Percentiles rank a stretch among this genome's conserved stretches.
Evolutionary conservation across 257 asterid species (phyloP).

Genomic region (Primulina tabacum): DNA sequence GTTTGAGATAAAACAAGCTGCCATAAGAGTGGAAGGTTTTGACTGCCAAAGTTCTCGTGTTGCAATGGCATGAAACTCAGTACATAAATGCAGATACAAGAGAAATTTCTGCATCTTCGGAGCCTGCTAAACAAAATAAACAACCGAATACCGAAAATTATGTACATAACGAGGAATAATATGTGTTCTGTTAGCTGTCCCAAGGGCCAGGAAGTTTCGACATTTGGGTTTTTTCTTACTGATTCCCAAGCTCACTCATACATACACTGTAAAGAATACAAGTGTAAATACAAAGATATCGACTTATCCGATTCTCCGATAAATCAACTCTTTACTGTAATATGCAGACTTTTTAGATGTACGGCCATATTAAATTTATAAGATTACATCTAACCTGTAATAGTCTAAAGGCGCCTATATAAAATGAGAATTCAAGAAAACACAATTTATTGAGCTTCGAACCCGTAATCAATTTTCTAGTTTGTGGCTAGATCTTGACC

Average conservation of each 20-base stretch:
- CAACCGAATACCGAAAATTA: conserved; percentile 4
- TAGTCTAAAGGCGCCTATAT: not conserved
- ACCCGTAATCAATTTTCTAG: no score
- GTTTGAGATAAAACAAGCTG: conserved; percentile 35
- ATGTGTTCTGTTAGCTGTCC: not conserved
- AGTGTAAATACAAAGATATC: not conserved
- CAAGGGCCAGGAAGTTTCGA: not conserved
- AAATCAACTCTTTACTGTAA: not conserved
- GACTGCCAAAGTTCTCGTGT: conserved; percentile 28
- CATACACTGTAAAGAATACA: not conserved
- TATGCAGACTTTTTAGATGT: no score
- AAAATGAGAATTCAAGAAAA: no score
- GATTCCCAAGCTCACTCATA: not conserved
- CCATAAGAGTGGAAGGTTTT: conserved; percentile 45
- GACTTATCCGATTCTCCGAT: not conserved
- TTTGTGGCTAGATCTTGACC: no score
- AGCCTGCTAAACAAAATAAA: conserved; percentile 11
- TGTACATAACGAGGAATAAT: not conserved
- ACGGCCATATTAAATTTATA: no score
- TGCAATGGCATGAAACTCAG: conserved; percentile 26
- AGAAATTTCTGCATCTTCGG: conserved; percentile 10
- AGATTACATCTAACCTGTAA: not conserved
- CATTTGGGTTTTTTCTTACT: not conserved
- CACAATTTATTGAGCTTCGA: no score
- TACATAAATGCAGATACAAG: conserved; percentile 18